Base-by-base conservation (phyloP, 2,329 filamentous ascomycete genomes). In the Arthrobotrys sphaeroides region DNA sequence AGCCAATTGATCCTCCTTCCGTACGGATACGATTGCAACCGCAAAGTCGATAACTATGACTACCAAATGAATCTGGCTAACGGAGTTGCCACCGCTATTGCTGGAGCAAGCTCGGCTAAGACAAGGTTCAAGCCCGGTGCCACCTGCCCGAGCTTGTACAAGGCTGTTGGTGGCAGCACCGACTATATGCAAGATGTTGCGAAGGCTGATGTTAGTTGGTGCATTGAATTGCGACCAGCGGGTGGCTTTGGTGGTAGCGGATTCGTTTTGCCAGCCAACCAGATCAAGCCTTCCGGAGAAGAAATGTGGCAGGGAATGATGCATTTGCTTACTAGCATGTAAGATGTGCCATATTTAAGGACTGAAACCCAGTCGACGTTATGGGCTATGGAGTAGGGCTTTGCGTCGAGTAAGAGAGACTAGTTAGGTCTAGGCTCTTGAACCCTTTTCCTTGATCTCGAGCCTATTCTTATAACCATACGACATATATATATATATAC, bases 61-160 rank as follows among this genome's bases (percentile, higher is more conserved):
- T 36, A 36, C 5, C 69, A 74, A 28, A 67, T 74, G 20, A 20
- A 13, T 1, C 40, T 74, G 20, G 69, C 69, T 16, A 20, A 47
- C 5, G 69, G 69, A 18, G 43, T 62, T 24, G 69, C 69, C 18
- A 55, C 36, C 5, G 69, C 69, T 16, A 59, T 74, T 47, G 24
- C 18, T 6, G 62, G 33, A 24, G 33, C 40, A 4, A 40, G 24
- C 10, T 1, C 86, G 88, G 77, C 62, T 24, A 85, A 84, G 16
- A 85, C 83, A 4, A 78, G 77, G 73, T 83, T 82, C 79, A 73
- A 78, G 40, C 76, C 80, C 12, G 86, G 85, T 0, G 84, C 84
- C 0, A 86, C 88, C 72, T 90, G 89, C 81, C 82, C 82, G 49
- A 89, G 87, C 38, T 87, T 90, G 77, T 90, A 90, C 81, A 84